Base-by-base conservation (phyloP, 306 rosid species). In the Aeschynomene evenia region DNA sequence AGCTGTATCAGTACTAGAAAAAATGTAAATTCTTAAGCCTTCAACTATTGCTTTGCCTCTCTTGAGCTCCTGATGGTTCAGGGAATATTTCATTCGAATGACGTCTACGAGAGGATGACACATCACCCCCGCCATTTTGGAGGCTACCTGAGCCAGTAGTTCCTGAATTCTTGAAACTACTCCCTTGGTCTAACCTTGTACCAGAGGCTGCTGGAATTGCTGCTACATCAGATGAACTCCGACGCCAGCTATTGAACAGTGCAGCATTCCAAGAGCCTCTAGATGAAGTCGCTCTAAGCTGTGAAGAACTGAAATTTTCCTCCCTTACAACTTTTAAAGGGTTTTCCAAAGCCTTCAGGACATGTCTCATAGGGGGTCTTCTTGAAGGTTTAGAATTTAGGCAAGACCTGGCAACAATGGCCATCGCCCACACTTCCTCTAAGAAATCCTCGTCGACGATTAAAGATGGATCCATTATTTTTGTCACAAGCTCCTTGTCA, bases 361-460 rank as follows among this genome's bases (percentile, higher is more conserved):
- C 72, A 66, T 88, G 84, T 78, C 86, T 85, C 96, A 91, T 94
- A 22, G 80, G 85, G n/a, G 99, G 99, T 14, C 99, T 83, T 77
- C 88, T 91, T 10, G 95, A 81, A 66, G 96, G 92, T 61, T 87
- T 94, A 0, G 97, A 96, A 60, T 88, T 91, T 55, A 94, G 81
- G 76, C 99, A 94, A 50, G 99, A 88, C 85, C 85, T 87, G 50
- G 99, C 99, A 10, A 94, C 95, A 12, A 94, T 85, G 15, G 99
- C 95, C 84, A 94, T 85, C 42, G 97, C 99, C 99, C 99, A 91
- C 28, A 91, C 97, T 84, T 94, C 99, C 83, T 94, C 99, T 58
- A 94, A 70, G 58, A 94, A 75, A 85, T 94, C 99, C 63, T 94
- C 99, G 13, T 91, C 97, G 10, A 94, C 86, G 10, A 87, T 84